A percentile compares a stretch with the other conserved stretches of the same genome.
Conservation (phyloP, 495 filamentous ascomycete species). For the Baudoinia panamericana region DNA sequence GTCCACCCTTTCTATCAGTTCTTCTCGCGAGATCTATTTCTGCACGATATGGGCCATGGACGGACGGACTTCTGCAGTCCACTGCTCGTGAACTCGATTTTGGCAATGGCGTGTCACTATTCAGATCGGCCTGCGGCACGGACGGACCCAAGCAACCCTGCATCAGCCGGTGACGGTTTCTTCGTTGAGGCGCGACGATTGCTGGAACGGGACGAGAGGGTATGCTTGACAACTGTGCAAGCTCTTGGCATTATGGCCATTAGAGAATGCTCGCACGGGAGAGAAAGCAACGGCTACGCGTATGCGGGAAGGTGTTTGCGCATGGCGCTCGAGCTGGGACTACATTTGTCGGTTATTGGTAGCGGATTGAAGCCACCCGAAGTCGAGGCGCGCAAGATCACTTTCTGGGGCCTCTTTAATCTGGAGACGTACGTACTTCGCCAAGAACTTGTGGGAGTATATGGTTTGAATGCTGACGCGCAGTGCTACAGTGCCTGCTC, state of each 20-base stretch:
- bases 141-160: conserved; percentile 44
- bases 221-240: conserved; percentile 59
- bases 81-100: conserved; percentile 61
- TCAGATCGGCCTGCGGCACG: conserved; percentile 52
- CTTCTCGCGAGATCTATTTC: conserved; percentile 59
- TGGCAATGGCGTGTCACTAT: conserved; percentile 61
- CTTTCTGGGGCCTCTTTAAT: conserved; percentile 60
- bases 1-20: conserved; percentile 63
- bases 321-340: conserved; percentile 52
- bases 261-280: conserved; percentile 24
- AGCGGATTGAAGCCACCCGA: conserved; percentile 32
- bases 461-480: conserved; percentile 25
- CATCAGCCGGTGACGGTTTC: conserved; percentile 60
- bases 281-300: conserved; percentile 52
- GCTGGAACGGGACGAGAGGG: conserved; percentile 45
- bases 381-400: conserved; percentile 49
- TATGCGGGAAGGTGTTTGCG: conserved; percentile 53
- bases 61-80: conserved; percentile 52
- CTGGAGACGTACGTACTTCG: conserved; percentile 46
- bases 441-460: not conserved
- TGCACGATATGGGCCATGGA: conserved; percentile 46
- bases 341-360: conserved; percentile 40
- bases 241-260: conserved; percentile 57
- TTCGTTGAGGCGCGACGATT: conserved; percentile 52
- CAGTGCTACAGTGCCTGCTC: conserved; percentile 44